Evolutionary conservation across 2,329 filamentous ascomycete species (phyloP), one percentile per base, ranked within the genome.

Genomic region (Aspergillus texensis): DNA sequence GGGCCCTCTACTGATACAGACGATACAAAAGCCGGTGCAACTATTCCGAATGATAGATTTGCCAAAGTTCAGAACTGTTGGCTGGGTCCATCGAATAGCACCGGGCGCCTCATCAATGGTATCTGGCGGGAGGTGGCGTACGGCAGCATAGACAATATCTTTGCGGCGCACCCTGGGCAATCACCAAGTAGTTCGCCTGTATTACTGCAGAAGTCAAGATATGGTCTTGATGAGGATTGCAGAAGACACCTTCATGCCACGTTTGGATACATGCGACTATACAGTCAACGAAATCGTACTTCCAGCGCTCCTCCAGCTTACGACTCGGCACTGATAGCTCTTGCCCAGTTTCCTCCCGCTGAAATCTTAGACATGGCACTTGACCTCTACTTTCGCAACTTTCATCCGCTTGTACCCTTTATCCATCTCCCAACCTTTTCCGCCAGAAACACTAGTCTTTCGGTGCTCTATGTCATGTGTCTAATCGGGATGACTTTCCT

Each of bases 281-380:
- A 60, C 32, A 65, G 64, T 41, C 68, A 67, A 8, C 65, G 67
- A 12, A 55, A 68, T 45, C 70, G 70, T 21, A 67, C 66, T 2
- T 61, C 70, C 11, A 65, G 69, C 43, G 63, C 62, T 8, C 68
- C 74, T 28, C 61, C 63, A 2, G 63, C 67, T 48, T 70, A 70
- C 54, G 66, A 57, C 60, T 64, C 66, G 60, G 62, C 61, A 68
- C 68, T 65, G 53, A 71, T 48, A 68, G 75, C 53, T 68, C 72
- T 68, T 43, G 76, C 69, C 63, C 76, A 66, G 70, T 85, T 78
- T 69, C 84, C 80, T 41, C 83, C 83, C 2, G 81, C 82, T 4
- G 83, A 85, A 66, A 82, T 85, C 9, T 72, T 86, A 12, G 83
- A 85, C 62, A 85, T 85, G 70, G 82, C 83, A 10, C 70, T 86